Evolutionary conservation across 2,329 filamentous ascomycete species (phyloP), one percentile per base, ranked within the genome.

Genomic region (Calycina herbarum): DNA sequence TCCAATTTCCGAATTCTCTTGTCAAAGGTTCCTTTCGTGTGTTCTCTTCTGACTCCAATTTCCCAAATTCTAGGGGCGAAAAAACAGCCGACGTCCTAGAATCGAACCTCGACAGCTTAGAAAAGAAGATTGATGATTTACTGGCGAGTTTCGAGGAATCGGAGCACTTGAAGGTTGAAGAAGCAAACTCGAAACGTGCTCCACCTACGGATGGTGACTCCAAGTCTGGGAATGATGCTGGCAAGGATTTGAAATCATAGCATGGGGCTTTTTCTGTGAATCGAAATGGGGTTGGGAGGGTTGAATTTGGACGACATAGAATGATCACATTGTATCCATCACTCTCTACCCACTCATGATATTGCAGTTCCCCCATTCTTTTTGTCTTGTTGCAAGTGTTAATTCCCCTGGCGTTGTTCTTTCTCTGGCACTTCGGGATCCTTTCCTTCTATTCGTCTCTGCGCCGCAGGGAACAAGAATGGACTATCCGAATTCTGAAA

Each of bases 91-190:
- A 80, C 11, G 79, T 79, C 35, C 80, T 87, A 20, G 85, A 87
- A 72, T 77, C 80, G 1, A 83, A 82, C 69, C 78, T 87, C 60
- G 78, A 79, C 8, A 81, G 72, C 40, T 78, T 87, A 24, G 84
- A 87, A 75, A 78, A 77, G 71, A 85, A 82, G 73, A 79, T 87
- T n/a, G 84, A 86, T 67, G 80, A 79, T 66, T 77, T 87, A 27
- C 78, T 87, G 27, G 82, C 81, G 17, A 79, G 80, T 29, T 76
- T 85, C 59, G 83, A 83, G 64, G 72, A 74, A 45, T 67, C 68
- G 6, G 71, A 75, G 56, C 69, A 64, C 6, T 20, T 31, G 5
- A 70, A 66, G 31, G 67, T 69, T 7, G 68, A 71, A 33, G 62
- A 70, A 48, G 64, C 64, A 33, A 69, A 68, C 58, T 54, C 62